Evolutionary conservation across 1,284 basidiomycete species (phyloP).

Genomic region (Apiotrichum akiyoshidainum): DNA sequence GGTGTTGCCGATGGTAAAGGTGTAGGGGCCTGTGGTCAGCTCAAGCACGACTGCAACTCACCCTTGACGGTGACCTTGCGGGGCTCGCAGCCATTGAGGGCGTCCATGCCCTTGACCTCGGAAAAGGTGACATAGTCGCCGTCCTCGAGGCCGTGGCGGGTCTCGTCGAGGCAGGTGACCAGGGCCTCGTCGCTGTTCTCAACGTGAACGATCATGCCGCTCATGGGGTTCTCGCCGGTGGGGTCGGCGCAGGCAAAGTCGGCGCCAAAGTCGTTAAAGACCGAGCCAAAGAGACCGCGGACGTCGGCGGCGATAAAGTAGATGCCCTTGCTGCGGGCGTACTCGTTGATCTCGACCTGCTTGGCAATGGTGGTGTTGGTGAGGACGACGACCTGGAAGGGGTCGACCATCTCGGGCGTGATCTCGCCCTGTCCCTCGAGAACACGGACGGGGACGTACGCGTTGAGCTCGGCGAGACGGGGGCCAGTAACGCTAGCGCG

Average conservation of each 20-base stretch:
- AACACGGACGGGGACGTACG: slow-evolving; percentile 90
- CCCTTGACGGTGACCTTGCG: slow-evolving; percentile 88
- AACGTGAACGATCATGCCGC: slow-evolving; percentile 92
- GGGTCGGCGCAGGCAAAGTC: slow-evolving; percentile 94
- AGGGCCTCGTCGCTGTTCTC: slow-evolving; percentile 80
- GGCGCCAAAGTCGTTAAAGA: slow-evolving; percentile 95
- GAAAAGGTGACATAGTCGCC: slow-evolving; percentile 96
- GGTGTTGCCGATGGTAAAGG: slow-evolving; percentile 90
- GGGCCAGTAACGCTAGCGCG: slow-evolving; percentile 81
- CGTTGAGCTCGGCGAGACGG: slow-evolving; percentile 91
- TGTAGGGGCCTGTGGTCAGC: slow-evolving; percentile 68
- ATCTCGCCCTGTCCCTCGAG: slow-evolving; percentile 70
- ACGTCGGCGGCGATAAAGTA: slow-evolving; percentile 92
- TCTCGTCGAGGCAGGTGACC: slow-evolving; percentile 95
- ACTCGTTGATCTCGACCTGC: slow-evolving; percentile 93
- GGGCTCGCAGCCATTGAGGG: slow-evolving; percentile 85
- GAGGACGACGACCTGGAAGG: slow-evolving; percentile 91
- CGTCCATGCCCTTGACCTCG: slow-evolving; percentile 95
- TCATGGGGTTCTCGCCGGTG: slow-evolving; percentile 88
- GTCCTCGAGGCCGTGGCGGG: slow-evolving; percentile 94
- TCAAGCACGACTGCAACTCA: slow-evolving; percentile 27
- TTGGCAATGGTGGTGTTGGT: slow-evolving; percentile 73
- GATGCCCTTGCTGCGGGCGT: slow-evolving; percentile 81
- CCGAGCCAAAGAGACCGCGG: slow-evolving; percentile 87
- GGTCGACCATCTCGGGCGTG: slow-evolving; percentile 71